phyloP scores from a whole-genome alignment of 192 early-diverging fungal genomes.

The Helicostylum pulchrum region DNA sequence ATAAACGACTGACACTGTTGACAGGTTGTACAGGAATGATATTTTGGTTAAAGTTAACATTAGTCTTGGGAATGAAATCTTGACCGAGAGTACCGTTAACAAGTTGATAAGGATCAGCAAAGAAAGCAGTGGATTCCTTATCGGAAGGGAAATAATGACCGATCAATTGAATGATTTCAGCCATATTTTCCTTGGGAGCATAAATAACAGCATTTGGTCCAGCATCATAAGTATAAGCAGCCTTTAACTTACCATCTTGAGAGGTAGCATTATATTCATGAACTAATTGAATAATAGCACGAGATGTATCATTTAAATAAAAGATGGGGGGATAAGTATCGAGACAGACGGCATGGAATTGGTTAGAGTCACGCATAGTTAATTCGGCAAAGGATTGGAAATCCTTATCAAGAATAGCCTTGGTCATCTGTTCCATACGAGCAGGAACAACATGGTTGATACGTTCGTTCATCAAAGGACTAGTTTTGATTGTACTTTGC shows the following conservation, averaged over 20 bases:
- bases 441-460: constrained; percentile 82
- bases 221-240: constrained; percentile 98
- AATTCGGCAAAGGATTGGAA: constrained; percentile 91
- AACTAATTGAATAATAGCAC: constrained; percentile 80
- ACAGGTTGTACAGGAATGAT: constrained; percentile 58
- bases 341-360: constrained; percentile 98
- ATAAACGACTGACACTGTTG: constrained; percentile 80
- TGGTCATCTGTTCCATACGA: constrained; percentile 85
- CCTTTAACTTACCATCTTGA: constrained; percentile 57
- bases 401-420: constrained; percentile 79
- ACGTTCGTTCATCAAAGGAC: constrained; percentile 79
- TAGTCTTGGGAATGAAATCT: constrained; percentile 39
- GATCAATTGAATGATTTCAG: constrained; percentile 81
- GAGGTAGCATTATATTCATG: constrained; percentile 74
- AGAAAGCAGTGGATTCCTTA: constrained; percentile 43
- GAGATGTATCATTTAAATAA: constrained; percentile 95
- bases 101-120: constrained; percentile 50
- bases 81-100: constrained; percentile 30
- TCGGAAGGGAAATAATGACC: constrained; percentile 80
- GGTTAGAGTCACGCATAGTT: constrained; percentile 98
- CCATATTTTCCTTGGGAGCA: constrained; percentile 73
- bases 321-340: constrained; percentile 98
- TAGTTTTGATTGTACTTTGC: constrained; percentile 95
- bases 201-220: constrained; percentile 99
- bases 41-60: constrained; percentile 49